phyloP scores from a whole-genome alignment of 768 basidiomycete species.

The Tulasnella sp. region DNA sequence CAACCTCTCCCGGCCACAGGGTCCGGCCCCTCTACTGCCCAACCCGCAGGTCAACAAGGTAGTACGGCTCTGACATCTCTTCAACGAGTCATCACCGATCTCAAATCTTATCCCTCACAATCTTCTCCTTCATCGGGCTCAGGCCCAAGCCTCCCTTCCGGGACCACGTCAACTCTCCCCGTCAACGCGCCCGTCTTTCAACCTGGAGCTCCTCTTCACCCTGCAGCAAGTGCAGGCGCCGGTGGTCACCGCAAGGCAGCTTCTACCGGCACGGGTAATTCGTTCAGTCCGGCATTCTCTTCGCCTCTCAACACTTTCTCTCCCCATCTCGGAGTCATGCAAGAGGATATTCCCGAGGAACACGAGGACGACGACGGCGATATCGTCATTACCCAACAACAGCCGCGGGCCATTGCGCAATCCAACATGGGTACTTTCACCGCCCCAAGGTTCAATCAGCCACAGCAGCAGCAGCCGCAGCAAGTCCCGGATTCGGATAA shows the following conservation, averaged over 20 bases:
- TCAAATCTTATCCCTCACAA: constrained; percentile 60
- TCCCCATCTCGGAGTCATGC: constrained; percentile 65
- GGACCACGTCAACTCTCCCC: constrained; percentile 43
- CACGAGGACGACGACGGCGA: constrained; percentile 71
- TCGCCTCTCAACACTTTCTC: constrained; percentile 36
- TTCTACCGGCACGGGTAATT: constrained; percentile 41
- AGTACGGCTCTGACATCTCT: constrained; percentile 80
- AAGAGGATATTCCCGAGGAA: constrained; percentile 77
- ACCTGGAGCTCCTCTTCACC: constrained; percentile 52
- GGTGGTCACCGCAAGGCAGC: constrained; percentile 75
- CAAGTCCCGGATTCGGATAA: constrained; percentile 42
- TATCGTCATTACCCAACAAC: constrained; percentile 38
- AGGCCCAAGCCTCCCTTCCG: constrained; percentile 31
- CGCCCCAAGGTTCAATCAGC: constrained; percentile 79
- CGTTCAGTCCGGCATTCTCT: constrained; percentile 61
- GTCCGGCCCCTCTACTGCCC: constrained; percentile 2
- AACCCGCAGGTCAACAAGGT: constrained; percentile 27
- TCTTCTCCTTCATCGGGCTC: constrained; percentile 21
- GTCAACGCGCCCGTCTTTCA: constrained; percentile 67
- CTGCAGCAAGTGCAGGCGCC: constrained; percentile 38
- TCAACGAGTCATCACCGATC: constrained; percentile 87
- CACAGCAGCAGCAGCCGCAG: constrained; percentile 57
- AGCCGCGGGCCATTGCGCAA: constrained; percentile 22
- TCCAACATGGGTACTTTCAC: constrained; percentile 51
- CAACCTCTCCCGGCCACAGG: neutral